These are phyloP conservation scores for Ensete glaucum DNA, from an alignment of 176 grass and related monocot species.

Conservation along the genomic window DNA sequence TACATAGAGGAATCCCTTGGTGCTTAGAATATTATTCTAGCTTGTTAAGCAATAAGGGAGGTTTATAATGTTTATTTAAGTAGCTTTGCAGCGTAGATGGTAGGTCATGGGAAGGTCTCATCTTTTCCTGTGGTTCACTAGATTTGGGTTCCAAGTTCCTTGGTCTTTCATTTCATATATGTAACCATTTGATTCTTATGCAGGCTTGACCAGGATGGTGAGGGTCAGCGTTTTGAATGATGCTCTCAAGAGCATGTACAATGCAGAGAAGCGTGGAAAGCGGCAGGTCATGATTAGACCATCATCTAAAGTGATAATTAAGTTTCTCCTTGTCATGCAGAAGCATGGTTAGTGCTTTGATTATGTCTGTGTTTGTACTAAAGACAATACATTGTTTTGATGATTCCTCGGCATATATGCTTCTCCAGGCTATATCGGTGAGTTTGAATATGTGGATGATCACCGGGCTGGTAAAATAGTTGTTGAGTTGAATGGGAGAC, in stretches of 20 bases:
- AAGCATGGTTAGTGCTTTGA: slow-evolving; percentile 37
- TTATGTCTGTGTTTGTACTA: background rate
- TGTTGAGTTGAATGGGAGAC: slow-evolving; percentile 52
- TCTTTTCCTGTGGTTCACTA: no score
- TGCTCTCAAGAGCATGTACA: slow-evolving; percentile 82
- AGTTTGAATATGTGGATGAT: slow-evolving; percentile 62
- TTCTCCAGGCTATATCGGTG: slow-evolving; percentile 46
- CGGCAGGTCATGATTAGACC: slow-evolving; percentile 66
- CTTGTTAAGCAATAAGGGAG: background rate
- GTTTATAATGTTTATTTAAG: no score
- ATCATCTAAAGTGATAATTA: slow-evolving; percentile 68
- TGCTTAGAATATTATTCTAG: background rate
- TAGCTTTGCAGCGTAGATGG: background rate
- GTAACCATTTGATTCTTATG: background rate
- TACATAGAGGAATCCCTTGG: background rate
- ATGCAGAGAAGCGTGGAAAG: slow-evolving; percentile 73
- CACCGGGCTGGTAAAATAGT: slow-evolving; percentile 56
- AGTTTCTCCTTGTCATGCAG: slow-evolving; percentile 74
- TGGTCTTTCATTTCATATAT: no score
- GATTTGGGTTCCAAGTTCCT: no score
- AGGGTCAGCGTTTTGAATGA: slow-evolving; percentile 66
- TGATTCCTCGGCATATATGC: background rate
- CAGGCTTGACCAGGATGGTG: slow-evolving; percentile 46
- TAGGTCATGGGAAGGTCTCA: no score
- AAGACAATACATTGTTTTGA: background rate